Evolutionary conservation across 2,329 filamentous ascomycete species (phyloP).

Genomic region (Trichoderma sp.): DNA sequence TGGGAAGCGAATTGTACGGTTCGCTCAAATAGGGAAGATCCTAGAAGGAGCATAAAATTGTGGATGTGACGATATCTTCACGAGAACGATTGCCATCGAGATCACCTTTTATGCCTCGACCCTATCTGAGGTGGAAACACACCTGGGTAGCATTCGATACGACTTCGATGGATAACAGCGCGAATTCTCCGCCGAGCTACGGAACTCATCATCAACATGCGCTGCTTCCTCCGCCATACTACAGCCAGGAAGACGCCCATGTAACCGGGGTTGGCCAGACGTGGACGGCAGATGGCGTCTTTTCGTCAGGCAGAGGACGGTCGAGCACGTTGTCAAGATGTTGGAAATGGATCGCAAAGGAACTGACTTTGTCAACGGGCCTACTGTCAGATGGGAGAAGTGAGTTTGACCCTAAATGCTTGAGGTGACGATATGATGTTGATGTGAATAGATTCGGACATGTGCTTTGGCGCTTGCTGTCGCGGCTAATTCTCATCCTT

Average conservation of each 20-base stretch:
- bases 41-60: too few species aligned
- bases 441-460: conserved; percentile 14
- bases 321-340: conserved; percentile 5
- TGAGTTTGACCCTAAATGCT: background rate
- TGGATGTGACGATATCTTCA: too few species aligned
- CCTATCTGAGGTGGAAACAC: background rate
- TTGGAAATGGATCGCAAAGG: conserved; percentile 18
- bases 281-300: background rate
- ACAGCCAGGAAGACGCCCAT: background rate
- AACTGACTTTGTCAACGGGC: conserved; percentile 3
- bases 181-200: background rate
- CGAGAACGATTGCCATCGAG: too few species aligned
- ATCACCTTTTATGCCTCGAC: too few species aligned
- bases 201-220: background rate
- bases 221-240: conserved; percentile 11
- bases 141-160: background rate
- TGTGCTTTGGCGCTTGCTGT: conserved; percentile 20
- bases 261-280: background rate
- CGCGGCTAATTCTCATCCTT: background rate
- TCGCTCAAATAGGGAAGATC: too few species aligned
- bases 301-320: background rate
- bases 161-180: background rate
- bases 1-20: background rate
- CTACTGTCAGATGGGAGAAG: background rate
- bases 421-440: background rate